phyloP scores from a whole-genome alignment of 2,329 filamentous ascomycete species.

The Diaporthe citriasiana region DNA sequence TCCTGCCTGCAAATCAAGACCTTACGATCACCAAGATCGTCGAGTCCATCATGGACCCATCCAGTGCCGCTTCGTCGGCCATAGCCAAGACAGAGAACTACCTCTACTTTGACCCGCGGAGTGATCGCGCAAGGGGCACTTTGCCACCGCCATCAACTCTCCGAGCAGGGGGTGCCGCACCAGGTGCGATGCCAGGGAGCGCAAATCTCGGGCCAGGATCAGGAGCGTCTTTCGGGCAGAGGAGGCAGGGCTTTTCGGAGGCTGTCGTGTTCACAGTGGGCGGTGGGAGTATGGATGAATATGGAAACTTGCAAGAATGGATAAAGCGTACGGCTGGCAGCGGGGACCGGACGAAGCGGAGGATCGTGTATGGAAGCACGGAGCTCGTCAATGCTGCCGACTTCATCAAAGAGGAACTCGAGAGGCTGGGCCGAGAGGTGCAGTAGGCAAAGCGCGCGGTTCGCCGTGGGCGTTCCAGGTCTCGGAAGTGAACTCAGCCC shows the following conservation, averaged over 20 bases:
- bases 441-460: slow-evolving; percentile 14
- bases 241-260: slow-evolving; percentile 89
- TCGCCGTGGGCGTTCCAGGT: neutral
- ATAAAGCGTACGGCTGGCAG: slow-evolving; percentile 79
- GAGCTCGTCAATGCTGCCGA: slow-evolving; percentile 80
- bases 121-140: slow-evolving; percentile 91
- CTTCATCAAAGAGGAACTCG: slow-evolving; percentile 75
- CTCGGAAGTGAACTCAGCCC: neutral
- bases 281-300: slow-evolving; percentile 98
- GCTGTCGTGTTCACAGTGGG: slow-evolving; percentile 96
- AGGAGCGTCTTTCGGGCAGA: slow-evolving; percentile 88
- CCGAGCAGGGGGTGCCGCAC: slow-evolving; percentile 56
- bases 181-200: slow-evolving; percentile 56
- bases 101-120: slow-evolving; percentile 96
- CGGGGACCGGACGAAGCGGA: slow-evolving; percentile 74
- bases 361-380: slow-evolving; percentile 95
- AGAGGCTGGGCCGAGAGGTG: slow-evolving; percentile 73
- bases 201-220: slow-evolving; percentile 71
- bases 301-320: slow-evolving; percentile 98
- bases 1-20: slow-evolving; percentile 95
- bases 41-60: slow-evolving; percentile 97
- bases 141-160: slow-evolving; percentile 83
- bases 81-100: slow-evolving; percentile 98
- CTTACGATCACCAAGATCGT: slow-evolving; percentile 98
- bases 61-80: slow-evolving; percentile 88